phyloP scores from a whole-genome alignment of 2,329 filamentous ascomycete species.

The Pseudocercospora pini-densiflorae region DNA sequence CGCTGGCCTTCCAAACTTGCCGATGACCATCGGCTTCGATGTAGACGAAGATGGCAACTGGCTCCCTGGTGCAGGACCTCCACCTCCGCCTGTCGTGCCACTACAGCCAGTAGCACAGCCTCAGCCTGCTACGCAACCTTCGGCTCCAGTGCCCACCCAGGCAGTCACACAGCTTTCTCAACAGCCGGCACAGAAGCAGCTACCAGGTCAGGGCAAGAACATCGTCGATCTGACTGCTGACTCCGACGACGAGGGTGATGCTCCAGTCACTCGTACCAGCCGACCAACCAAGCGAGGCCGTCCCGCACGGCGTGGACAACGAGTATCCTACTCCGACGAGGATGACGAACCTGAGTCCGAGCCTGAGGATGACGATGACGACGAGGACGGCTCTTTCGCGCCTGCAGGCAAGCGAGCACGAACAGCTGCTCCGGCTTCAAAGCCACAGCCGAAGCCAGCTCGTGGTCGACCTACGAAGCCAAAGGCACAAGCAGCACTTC shows the following conservation, averaged over 20 bases:
- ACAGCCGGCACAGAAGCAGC: not conserved
- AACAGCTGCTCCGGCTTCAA: no score
- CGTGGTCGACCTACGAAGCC: no score
- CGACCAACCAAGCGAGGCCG: not conserved
- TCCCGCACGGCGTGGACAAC: not conserved
- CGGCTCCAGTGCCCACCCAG: no score
- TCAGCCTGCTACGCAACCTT: no score
- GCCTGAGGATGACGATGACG: no score
- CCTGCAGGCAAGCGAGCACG: not conserved
- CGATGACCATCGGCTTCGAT: not conserved
- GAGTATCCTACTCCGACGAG: not conserved
- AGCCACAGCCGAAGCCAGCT: no score
- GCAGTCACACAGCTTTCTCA: no score
- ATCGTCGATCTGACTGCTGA: not conserved
- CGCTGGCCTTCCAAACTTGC: not conserved
- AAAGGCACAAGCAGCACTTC: no score
- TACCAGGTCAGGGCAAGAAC: not conserved
- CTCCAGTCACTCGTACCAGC: not conserved
- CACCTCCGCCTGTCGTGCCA: no score
- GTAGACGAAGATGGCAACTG: not conserved
- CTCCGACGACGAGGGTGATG: not conserved
- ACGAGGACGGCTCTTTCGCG: not conserved
- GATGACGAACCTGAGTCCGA: no score
- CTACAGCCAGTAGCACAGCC: no score
- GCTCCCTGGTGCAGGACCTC: not conserved